Evolutionary conservation across 2,329 filamentous ascomycete species (phyloP).

Genomic region (Ophiostoma novo-ulmi): DNA sequence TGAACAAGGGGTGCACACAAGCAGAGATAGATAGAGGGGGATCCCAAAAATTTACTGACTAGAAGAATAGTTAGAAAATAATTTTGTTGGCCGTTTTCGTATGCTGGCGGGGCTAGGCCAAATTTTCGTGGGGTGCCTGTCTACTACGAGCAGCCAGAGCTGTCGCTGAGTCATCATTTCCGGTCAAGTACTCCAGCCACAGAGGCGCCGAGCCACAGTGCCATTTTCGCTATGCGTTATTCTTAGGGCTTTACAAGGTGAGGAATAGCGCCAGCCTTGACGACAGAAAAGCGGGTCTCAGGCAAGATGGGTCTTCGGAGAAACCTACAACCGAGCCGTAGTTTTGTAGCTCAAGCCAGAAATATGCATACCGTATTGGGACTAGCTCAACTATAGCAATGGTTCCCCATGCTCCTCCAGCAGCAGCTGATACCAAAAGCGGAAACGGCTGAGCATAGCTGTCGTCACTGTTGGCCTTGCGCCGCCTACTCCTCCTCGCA

Average conservation of each 20-base stretch:
- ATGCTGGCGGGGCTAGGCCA: slow-evolving; percentile 20
- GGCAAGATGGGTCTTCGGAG: background rate
- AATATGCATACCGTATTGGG: background rate
- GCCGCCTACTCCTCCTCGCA: background rate
- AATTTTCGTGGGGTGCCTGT: slow-evolving; percentile 21
- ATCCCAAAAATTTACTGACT: slow-evolving; percentile 16
- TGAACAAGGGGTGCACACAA: slow-evolving; percentile 15
- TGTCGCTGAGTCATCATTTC: slow-evolving; percentile 15
- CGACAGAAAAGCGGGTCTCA: background rate
- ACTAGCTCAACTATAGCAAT: background rate
- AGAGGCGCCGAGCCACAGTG: background rate
- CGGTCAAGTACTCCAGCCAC: background rate
- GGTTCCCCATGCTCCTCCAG: background rate
- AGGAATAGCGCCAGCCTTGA: background rate
- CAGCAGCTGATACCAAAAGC: background rate
- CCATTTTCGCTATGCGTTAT: background rate
- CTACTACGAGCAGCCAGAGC: background rate
- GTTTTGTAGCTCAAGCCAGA: background rate
- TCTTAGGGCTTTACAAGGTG: slow-evolving; percentile 19
- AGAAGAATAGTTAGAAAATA: slow-evolving; percentile 15
- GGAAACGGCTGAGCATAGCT: slow-evolving; percentile 18
- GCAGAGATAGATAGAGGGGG: slow-evolving; percentile 3
- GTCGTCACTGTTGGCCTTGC: slow-evolving; percentile 19
- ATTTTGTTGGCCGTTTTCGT: slow-evolving; percentile 24
- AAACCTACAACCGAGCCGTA: slow-evolving; percentile 13